These are phyloP conservation scores for Pestalotiopsis sp. DNA, from an alignment of 2,329 filamentous ascomycete genomes.

Conservation along the genomic window DNA sequence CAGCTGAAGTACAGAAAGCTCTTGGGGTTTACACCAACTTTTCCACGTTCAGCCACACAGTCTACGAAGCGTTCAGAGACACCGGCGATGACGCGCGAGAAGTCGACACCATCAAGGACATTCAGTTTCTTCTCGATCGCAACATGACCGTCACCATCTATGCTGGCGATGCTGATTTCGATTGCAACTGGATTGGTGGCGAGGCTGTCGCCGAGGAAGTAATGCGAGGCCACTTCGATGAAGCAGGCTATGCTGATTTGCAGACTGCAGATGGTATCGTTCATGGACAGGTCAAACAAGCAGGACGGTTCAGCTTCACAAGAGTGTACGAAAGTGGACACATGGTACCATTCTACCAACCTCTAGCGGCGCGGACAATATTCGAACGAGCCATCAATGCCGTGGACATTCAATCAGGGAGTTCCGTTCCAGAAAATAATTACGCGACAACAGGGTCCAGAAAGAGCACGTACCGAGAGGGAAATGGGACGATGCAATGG, in stretches of 20 bases:
- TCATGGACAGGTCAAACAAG: conserved; percentile 56
- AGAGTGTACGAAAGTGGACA: conserved; percentile 46
- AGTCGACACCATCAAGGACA: conserved; percentile 25
- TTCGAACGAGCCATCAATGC: conserved; percentile 50
- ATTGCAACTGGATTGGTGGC: conserved; percentile 35
- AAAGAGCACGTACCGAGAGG: conserved; percentile 47
- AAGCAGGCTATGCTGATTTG: conserved; percentile 51
- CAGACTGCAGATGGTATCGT: conserved; percentile 40
- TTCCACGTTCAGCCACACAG: conserved; percentile 43
- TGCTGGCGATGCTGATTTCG: conserved; percentile 35
- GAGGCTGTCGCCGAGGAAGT: conserved; percentile 35
- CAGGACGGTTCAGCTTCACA: conserved; percentile 50
- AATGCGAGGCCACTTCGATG: conserved; percentile 39
- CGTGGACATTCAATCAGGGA: conserved; percentile 54
- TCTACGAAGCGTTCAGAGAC: conserved; percentile 57
- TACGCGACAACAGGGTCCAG: conserved; percentile 42
- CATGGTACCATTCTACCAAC: conserved; percentile 57
- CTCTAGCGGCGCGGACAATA: conserved; percentile 47
- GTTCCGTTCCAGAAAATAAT: conserved; percentile 3
- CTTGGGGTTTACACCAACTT: conserved; percentile 65
- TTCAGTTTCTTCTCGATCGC: conserved; percentile 24
- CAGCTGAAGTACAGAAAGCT: conserved; percentile 52
- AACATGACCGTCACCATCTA: conserved; percentile 29
- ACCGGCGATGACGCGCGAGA: conserved; percentile 49
- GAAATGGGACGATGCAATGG: conserved; percentile 38